phyloP scores from a whole-genome alignment of 306 rosid species.

The Medicago arabica region DNA sequence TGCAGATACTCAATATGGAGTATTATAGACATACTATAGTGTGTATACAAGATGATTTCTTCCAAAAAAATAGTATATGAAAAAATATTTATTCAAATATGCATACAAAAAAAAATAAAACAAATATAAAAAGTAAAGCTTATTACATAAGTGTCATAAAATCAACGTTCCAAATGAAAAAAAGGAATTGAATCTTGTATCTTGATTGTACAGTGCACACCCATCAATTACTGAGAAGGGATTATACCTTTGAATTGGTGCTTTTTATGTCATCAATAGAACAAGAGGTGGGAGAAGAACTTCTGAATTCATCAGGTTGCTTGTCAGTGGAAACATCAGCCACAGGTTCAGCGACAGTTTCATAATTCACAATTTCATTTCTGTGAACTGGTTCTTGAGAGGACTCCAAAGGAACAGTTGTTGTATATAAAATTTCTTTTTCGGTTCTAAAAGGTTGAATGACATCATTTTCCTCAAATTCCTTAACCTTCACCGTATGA shows the following conservation, averaged over 20 bases:
- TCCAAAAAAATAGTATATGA: background rate
- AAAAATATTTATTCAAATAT: background rate
- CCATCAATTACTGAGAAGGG: slow-evolving; percentile 22
- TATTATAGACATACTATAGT: background rate
- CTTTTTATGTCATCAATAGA: slow-evolving; percentile 38
- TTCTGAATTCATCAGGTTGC: slow-evolving; percentile 42
- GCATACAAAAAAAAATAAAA: slow-evolving; percentile 3
- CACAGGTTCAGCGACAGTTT: slow-evolving; percentile 33
- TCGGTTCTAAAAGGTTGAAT: slow-evolving; percentile 39
- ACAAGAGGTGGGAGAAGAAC: slow-evolving; percentile 30
- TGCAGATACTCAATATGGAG: slow-evolving; percentile 12
- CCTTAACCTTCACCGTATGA: slow-evolving; percentile 23
- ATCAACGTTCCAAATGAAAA: slow-evolving; percentile 4
- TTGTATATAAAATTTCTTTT: slow-evolving; percentile 36
- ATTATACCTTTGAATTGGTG: slow-evolving; percentile 53
- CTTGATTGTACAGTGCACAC: slow-evolving; percentile 3
- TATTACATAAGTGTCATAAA: background rate
- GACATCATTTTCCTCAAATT: slow-evolving; percentile 41
- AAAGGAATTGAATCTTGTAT: slow-evolving; percentile 7
- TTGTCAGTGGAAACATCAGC: slow-evolving; percentile 30
- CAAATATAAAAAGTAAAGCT: slow-evolving; percentile 4
- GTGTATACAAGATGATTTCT: no score
- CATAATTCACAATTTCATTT: slow-evolving; percentile 32
- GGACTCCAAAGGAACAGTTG: slow-evolving; percentile 42
- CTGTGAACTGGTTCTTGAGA: slow-evolving; percentile 42